Base-by-base conservation (phyloP, 306 rosid species). In the Clitoria ternatea region DNA sequence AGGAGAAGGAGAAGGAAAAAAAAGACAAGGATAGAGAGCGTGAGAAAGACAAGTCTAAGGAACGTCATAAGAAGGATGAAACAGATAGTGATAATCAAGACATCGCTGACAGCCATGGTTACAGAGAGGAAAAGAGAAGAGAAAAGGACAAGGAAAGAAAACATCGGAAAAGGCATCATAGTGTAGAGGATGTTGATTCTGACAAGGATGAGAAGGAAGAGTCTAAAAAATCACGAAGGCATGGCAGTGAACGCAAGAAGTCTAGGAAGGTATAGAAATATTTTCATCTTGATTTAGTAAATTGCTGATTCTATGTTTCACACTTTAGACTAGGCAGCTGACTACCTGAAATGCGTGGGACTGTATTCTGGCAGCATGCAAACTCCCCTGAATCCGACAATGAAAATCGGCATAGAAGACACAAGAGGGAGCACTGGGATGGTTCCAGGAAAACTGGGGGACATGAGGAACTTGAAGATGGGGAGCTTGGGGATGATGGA, bases 151-250 rank as follows among this genome's bases (percentile, higher is more conserved):
- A 75, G 82, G 99, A 95, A 55, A 82, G 92, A 77, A 95, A 87
- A 60, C 99, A 91, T 72, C 85, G 97, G 69, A 95, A 88, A 88
- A 89, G 99, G 85, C 99, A 85, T 66, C 99, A 86, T 43, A 81
- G 87, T 22, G 40, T 82, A 11, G 97, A 95, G 36, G 99, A 95
- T 20, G 83, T 78, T 30, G 88, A 85, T 64, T 95, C 97, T 32
- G 97, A 91, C 44, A 91, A 79, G 85, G 99, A 90, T 20, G 99
- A 95, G 80, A 95, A 84, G 79, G 99, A 91, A 72, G 99, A 95
- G 54, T 77, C 92, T 52, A 95, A 83, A 88, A 91, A 89, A 81
- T 82, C 91, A 6, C 90, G 92, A 35, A 91, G 86, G 72, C 97
- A 91, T 67, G 85, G 97, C 39, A 87, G 96, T 73, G 99, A 95